Evolutionary conservation across 106 monocot species (phyloP).

Genomic region (Dendrobium chrysotoxum): DNA sequence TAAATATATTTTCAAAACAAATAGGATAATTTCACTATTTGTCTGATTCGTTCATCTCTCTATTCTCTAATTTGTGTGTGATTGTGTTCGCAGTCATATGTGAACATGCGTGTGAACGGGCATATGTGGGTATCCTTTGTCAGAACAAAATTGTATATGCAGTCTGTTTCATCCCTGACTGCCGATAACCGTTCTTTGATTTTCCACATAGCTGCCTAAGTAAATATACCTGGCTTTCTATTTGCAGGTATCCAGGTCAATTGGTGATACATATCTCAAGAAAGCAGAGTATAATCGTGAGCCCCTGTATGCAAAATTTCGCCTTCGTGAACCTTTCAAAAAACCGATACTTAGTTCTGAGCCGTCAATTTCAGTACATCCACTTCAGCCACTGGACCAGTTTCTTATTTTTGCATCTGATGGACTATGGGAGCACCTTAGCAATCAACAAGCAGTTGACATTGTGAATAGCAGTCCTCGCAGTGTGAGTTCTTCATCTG

Average conservation of each 20-base stretch:
- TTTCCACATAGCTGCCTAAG: not conserved
- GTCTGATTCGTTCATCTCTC: not conserved
- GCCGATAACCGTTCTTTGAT: not conserved
- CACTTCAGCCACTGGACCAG: slow-evolving; percentile 21
- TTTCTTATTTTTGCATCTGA: slow-evolving; percentile 32
- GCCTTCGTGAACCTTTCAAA: slow-evolving; percentile 21
- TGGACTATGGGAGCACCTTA: slow-evolving; percentile 29
- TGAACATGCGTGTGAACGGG: too few species aligned
- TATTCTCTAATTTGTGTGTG: not conserved
- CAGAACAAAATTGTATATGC: not conserved
- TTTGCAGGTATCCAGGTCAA: slow-evolving; percentile 27
- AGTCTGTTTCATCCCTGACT: not conserved
- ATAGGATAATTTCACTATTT: not conserved
- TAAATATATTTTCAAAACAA: too few species aligned
- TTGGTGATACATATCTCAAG: slow-evolving; percentile 24
- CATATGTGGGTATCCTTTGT: not conserved
- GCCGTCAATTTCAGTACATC: slow-evolving; percentile 21
- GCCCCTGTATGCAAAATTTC: slow-evolving; percentile 25
- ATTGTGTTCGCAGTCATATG: too few species aligned
- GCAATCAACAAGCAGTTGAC: slow-evolving; percentile 27
- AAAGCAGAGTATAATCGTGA: slow-evolving; percentile 25
- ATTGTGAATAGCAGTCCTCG: slow-evolving; percentile 18
- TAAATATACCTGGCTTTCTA: not conserved
- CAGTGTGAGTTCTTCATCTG: slow-evolving; percentile 12
- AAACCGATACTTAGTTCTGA: slow-evolving; percentile 25